These are phyloP conservation scores for Malus hybrid DNA, from an alignment of 331 rosid species.

Conservation along the genomic window DNA sequence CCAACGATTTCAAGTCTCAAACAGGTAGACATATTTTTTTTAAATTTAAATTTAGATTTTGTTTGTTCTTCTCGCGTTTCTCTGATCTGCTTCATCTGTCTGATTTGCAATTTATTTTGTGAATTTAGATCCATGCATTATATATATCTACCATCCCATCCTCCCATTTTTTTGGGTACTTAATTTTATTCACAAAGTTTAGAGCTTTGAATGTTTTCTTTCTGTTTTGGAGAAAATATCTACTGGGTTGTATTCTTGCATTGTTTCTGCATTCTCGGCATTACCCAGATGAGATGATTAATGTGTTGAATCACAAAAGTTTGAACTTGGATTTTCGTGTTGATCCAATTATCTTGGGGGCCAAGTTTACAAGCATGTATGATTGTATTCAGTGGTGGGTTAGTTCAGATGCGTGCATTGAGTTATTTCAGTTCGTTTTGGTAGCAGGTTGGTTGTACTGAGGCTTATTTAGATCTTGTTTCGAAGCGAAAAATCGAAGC, in stretches of 20 bases:
- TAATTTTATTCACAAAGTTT: not conserved
- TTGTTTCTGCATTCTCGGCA: not conserved
- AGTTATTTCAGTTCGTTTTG: not conserved
- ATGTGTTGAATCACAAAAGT: not conserved
- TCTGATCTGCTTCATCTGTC: constrained; percentile 2
- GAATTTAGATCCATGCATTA: not conserved
- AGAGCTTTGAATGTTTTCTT: not conserved
- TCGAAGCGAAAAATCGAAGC: too few relatives aligned
- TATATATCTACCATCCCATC: not conserved
- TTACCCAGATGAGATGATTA: not conserved
- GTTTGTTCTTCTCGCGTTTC: not conserved
- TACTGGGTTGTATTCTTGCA: not conserved
- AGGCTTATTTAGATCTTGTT: constrained; percentile 7
- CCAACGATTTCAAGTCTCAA: not conserved
- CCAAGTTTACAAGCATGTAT: not conserved
- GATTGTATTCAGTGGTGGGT: not conserved
- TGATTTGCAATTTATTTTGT: not conserved
- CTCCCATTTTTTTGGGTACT: not conserved
- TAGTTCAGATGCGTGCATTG: not conserved
- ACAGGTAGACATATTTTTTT: not conserved
- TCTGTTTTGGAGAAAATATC: not conserved
- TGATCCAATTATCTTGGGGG: not conserved
- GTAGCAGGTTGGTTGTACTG: constrained; percentile 28
- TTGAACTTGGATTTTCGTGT: not conserved
- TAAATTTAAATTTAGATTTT: not conserved